Evolutionary conservation across 148 eudicot species (phyloP).

Genomic region (Chenopodium quinoa): DNA sequence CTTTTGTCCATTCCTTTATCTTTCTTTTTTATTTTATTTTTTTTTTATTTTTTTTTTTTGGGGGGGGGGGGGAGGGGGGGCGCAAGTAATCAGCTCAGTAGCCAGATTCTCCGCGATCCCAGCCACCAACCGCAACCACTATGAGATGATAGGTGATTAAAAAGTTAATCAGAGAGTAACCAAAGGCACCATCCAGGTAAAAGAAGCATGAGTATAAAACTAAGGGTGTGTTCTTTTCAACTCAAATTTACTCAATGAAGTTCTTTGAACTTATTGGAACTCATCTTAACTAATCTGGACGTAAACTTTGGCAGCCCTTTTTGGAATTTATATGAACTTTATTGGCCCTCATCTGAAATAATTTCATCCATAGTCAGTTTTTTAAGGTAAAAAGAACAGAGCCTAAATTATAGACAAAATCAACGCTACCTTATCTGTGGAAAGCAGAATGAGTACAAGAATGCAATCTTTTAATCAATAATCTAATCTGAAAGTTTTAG

Average conservation of each 20-base stretch:
- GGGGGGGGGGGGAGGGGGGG: not conserved
- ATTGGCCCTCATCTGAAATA: no score
- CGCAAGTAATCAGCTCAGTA: not conserved
- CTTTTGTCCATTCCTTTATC: no score
- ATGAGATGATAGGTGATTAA: not conserved
- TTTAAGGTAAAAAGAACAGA: no score
- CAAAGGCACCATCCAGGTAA: not conserved
- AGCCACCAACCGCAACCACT: not conserved
- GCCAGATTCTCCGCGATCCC: not conserved
- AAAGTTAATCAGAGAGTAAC: not conserved
- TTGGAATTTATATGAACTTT: no score
- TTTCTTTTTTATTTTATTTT: not conserved
- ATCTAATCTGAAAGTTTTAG: not conserved
- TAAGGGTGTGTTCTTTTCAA: not conserved
- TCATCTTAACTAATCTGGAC: no score
- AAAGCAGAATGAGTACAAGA: not conserved
- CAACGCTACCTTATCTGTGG: not conserved
- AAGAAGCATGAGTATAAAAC: not conserved
- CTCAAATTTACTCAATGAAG: not conserved
- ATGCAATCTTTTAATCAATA: not conserved
- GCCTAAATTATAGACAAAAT: not conserved
- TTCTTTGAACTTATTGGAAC: no score
- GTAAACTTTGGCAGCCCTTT: no score
- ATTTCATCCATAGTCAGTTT: no score
- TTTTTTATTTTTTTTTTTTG: no score